A percentile compares a stretch with the other conserved stretches of the same genome.
Evolutionary conservation across 1,284 basidiomycete species (phyloP).

Genomic region (Apiotrichum brassicae): DNA sequence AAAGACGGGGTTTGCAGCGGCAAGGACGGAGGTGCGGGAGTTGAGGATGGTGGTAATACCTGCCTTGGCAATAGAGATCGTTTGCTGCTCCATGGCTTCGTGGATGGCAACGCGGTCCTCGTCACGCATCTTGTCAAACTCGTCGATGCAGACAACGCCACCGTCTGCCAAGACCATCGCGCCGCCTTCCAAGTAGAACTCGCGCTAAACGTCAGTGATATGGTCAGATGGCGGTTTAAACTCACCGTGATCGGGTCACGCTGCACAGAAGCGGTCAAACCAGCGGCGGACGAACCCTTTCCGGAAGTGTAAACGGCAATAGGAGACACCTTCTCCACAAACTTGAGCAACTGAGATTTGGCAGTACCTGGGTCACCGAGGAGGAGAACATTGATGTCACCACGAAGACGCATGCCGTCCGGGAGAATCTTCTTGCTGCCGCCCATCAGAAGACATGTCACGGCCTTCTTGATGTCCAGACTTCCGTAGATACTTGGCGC

Average conservation of each 20-base stretch:
- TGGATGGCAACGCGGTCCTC: constrained; percentile 98
- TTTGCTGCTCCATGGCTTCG: constrained; percentile 99
- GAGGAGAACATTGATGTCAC: constrained; percentile 95
- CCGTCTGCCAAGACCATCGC: constrained; percentile 99
- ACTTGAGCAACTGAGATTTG: constrained; percentile 95
- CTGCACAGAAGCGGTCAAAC: constrained; percentile 96
- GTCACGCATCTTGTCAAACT: constrained; percentile 99
- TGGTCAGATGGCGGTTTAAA: constrained; percentile 2
- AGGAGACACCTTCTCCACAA: constrained; percentile 96
- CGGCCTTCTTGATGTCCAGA: constrained; percentile 96
- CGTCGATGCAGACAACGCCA: constrained; percentile 98
- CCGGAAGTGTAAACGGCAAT: constrained; percentile 98
- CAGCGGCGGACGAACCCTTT: constrained; percentile 94
- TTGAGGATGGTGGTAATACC: constrained; percentile 98
- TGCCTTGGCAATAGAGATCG: constrained; percentile 98
- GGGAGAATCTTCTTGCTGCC: constrained; percentile 98
- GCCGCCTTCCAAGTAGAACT: constrained; percentile 98
- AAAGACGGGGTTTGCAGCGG: constrained; percentile 98
- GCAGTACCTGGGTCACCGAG: constrained; percentile 98
- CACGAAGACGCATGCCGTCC: constrained; percentile 93
- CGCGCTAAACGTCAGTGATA: constrained; percentile 57
- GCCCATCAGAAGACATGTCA: constrained; percentile 89
- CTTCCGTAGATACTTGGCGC: constrained; percentile 97
- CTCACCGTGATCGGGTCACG: constrained; percentile 81
- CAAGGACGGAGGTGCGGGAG: constrained; percentile 90